Percentiles rank a stretch among this genome's conserved stretches.
These are phyloP conservation scores for Raddia guianensis DNA, from an alignment of 176 grass and related monocot species.

Conservation along the genomic window DNA sequence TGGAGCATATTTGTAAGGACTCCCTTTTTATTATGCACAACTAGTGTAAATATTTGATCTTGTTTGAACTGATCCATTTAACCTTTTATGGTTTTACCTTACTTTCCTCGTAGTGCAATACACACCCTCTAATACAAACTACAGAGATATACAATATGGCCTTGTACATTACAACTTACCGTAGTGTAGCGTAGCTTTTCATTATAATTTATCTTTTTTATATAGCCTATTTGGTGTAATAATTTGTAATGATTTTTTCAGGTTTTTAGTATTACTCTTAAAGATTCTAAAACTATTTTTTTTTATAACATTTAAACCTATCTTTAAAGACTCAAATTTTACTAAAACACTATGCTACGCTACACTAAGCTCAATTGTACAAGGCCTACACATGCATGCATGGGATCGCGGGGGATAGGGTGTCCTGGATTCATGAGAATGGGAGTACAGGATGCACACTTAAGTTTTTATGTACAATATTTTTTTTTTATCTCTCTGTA, in stretches of 20 bases:
- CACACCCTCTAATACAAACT: background rate
- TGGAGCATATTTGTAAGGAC: slow-evolving; percentile 3
- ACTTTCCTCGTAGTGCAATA: background rate
- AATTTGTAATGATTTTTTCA: no score
- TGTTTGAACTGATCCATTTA: background rate
- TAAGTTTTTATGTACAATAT: background rate
- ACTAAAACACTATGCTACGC: no score
- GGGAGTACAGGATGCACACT: background rate
- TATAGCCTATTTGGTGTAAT: no score
- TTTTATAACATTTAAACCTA: no score
- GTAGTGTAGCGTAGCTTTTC: no score
- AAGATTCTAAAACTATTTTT: no score
- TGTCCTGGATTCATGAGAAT: slow-evolving; percentile 1
- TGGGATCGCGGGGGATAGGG: background rate
- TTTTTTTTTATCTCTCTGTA: background rate
- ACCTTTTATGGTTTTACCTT: slow-evolving; percentile 19
- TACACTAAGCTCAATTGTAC: background rate
- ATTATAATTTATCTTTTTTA: no score
- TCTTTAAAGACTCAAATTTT: no score
- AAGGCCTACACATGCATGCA: background rate
- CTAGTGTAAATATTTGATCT: background rate
- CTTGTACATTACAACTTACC: background rate
- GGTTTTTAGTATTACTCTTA: no score
- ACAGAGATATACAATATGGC: background rate
- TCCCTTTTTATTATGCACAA: background rate